Evolutionary conservation across 2,329 filamentous ascomycete species (phyloP), one percentile per base, ranked within the genome.

Genomic region (Colletotrichum sp.): DNA sequence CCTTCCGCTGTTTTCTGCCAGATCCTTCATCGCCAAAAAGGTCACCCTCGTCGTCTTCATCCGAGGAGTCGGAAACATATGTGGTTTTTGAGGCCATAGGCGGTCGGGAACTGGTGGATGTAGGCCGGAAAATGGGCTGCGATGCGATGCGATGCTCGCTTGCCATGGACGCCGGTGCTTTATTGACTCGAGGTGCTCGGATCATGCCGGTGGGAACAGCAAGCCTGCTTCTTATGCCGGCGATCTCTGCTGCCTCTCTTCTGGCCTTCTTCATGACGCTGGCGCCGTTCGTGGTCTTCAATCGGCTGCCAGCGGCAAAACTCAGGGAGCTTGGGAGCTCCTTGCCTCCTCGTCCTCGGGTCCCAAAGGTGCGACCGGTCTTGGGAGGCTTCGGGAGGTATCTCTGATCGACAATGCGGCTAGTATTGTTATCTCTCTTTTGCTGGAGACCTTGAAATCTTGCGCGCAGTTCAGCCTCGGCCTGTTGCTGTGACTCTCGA

Each of bases 361-460:
- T 71, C 10, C 78, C 80, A 18, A 79, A 68, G 62, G 78, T 70
- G 76, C 64, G 80, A 9, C 81, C 82, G 75, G 84, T 85, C 80
- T 81, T 85, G 70, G 79, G 86, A 76, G 78, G 82, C 8, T 84
- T 86, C 2, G 90, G 89, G 12, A 92, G 82, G 13, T 83, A 82
- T 32, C 84, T 87, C 24, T 66, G 70, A 74, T 90, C 87, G 34
- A 94, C 87, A 49, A 95, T 88, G 74, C 88, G 89, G 76, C 90
- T 90, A 16, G 87, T 87, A 72, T 93, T 91, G 71, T 89, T 88
- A 44, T 89, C 88, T 78, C 91, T 91, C 77, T 91, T 86, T 74
- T 91, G 86, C 80, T 90, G 88, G 77, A 94, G 88, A 16, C 88
- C 90, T 16, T 89, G 88, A 62, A 94, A 85, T 57, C 90, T 89